A percentile compares a stretch with the other conserved stretches of the same genome.
These are phyloP conservation scores for Verticillium isaacii DNA, from an alignment of 2,329 filamentous ascomycete species.

Conservation along the genomic window DNA sequence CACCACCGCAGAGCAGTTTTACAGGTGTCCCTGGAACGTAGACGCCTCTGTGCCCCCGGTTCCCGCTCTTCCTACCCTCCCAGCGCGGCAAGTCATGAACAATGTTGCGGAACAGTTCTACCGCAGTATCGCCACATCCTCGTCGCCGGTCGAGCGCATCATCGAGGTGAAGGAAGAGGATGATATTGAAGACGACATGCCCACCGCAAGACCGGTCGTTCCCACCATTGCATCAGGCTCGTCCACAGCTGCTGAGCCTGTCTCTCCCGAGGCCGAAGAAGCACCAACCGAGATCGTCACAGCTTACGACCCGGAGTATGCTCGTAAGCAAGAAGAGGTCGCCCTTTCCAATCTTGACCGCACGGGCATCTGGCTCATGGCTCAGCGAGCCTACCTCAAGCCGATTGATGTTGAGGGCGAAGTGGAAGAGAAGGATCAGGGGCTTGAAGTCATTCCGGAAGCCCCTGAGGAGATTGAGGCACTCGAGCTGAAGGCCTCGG, in stretches of 20 bases:
- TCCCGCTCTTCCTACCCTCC: slow-evolving; percentile 20
- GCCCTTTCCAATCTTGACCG: slow-evolving; percentile 74
- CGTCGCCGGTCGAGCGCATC: slow-evolving; percentile 60
- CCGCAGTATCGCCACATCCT: slow-evolving; percentile 29
- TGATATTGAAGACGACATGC: slow-evolving; percentile 55
- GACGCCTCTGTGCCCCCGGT: slow-evolving; percentile 31
- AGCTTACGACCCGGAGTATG: slow-evolving; percentile 72
- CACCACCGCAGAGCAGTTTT: slow-evolving; percentile 88
- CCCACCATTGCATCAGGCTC: slow-evolving; percentile 20
- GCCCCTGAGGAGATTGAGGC: slow-evolving; percentile 24
- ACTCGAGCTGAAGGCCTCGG: slow-evolving; percentile 15
- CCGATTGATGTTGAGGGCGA: slow-evolving; percentile 50
- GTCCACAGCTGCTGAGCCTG: slow-evolving; percentile 24
- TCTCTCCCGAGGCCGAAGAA: slow-evolving; percentile 40
- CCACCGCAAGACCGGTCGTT: slow-evolving; percentile 55
- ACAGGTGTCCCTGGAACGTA: slow-evolving; percentile 72
- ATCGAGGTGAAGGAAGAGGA: slow-evolving; percentile 51
- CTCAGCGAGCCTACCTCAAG: slow-evolving; percentile 73
- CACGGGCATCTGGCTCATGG: slow-evolving; percentile 80
- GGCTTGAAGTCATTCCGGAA: slow-evolving; percentile 30
- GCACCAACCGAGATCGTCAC: slow-evolving; percentile 60
- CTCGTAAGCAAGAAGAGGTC: slow-evolving; percentile 64
- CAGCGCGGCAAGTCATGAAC: not conserved
- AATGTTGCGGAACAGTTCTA: slow-evolving; percentile 32
- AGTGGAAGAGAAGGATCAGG: slow-evolving; percentile 7